Conservation (phyloP, 176 grass and related monocot genomes). For the Ananas comosus region DNA sequence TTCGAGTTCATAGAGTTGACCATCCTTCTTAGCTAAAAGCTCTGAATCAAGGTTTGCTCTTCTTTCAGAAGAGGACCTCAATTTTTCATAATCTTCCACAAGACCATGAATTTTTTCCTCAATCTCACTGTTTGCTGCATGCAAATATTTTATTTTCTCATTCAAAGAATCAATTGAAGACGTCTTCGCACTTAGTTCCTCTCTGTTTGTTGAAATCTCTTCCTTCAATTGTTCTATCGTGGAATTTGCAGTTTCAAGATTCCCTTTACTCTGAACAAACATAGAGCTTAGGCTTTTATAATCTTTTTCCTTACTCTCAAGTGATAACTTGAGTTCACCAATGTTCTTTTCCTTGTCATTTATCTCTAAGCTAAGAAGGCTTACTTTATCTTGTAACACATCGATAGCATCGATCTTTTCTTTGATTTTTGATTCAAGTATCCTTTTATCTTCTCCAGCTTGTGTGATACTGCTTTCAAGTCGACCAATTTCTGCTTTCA, state of each 20-base stretch:
- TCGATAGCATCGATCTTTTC: slow-evolving; percentile 46
- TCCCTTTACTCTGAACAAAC: slow-evolving; percentile 43
- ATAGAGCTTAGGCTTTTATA: slow-evolving; percentile 38
- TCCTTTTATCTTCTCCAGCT: slow-evolving; percentile 43
- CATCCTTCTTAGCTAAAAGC: slow-evolving; percentile 56
- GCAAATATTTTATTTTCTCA: slow-evolving; percentile 44
- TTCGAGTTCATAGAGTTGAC: slow-evolving; percentile 48
- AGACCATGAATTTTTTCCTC: slow-evolving; percentile 46
- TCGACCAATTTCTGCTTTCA: slow-evolving; percentile 61
- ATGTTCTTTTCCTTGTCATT: slow-evolving; percentile 53
- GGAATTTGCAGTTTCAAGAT: slow-evolving; percentile 49
- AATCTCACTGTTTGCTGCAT: slow-evolving; percentile 53
- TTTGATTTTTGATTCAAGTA: slow-evolving; percentile 53
- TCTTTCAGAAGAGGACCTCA: slow-evolving; percentile 55
- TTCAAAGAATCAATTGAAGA: slow-evolving; percentile 64
- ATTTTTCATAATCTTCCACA: slow-evolving; percentile 41
- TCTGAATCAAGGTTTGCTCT: slow-evolving; percentile 40
- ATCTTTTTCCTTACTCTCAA: slow-evolving; percentile 66
- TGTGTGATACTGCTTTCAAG: slow-evolving; percentile 48
- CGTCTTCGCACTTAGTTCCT: slow-evolving; percentile 46
- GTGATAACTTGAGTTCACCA: slow-evolving; percentile 46
- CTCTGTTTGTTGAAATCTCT: slow-evolving; percentile 45
- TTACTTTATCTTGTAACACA: slow-evolving; percentile 59
- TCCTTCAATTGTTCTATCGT: slow-evolving; percentile 59
- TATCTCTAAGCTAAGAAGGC: slow-evolving; percentile 42